Percentiles rank a stretch among this genome's conserved stretches.
phyloP scores from a whole-genome alignment of 164 flowering plant genomes.

The Kingdonia uniflora region DNA sequence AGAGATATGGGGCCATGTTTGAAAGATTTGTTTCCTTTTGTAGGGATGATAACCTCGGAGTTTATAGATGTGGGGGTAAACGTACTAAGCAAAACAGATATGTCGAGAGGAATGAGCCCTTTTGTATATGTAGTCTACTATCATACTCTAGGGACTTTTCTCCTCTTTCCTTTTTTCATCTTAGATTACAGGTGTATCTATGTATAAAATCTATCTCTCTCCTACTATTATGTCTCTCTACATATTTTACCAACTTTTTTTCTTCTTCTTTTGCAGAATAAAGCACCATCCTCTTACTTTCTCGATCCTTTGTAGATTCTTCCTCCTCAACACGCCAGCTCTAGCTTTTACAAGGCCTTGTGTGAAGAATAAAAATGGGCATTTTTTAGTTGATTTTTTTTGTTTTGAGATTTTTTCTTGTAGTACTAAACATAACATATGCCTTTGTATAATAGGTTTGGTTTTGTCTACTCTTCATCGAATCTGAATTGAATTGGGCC shows the following conservation, averaged over 20 bases:
- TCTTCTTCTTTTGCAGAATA: slow-evolving; percentile 12
- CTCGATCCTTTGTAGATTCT: slow-evolving; percentile 22
- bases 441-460: too few relatives aligned
- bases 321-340: too few relatives aligned
- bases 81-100: slow-evolving; percentile 28
- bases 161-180: slow-evolving; percentile 26
- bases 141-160: slow-evolving; percentile 23
- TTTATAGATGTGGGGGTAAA: slow-evolving; percentile 18
- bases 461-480: too few relatives aligned
- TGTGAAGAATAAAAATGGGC: too few relatives aligned
- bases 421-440: too few relatives aligned
- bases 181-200: slow-evolving; percentile 10
- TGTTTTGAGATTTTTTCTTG: too few relatives aligned
- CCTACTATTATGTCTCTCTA: too few relatives aligned
- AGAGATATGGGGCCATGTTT: too few relatives aligned
- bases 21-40: slow-evolving; percentile 14
- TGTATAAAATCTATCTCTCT: not conserved
- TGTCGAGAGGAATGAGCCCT: slow-evolving; percentile 27
- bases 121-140: slow-evolving; percentile 27
- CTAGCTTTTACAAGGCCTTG: too few relatives aligned
- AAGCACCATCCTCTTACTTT: slow-evolving; percentile 18
- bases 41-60: slow-evolving; percentile 28
- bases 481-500: too few relatives aligned
- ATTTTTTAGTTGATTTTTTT: too few relatives aligned
- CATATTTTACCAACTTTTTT: not conserved